A percentile compares a stretch with the other conserved stretches of the same genome.
phyloP scores from a whole-genome alignment of 495 filamentous ascomycete genomes.

The Aspergillus panamensis region DNA sequence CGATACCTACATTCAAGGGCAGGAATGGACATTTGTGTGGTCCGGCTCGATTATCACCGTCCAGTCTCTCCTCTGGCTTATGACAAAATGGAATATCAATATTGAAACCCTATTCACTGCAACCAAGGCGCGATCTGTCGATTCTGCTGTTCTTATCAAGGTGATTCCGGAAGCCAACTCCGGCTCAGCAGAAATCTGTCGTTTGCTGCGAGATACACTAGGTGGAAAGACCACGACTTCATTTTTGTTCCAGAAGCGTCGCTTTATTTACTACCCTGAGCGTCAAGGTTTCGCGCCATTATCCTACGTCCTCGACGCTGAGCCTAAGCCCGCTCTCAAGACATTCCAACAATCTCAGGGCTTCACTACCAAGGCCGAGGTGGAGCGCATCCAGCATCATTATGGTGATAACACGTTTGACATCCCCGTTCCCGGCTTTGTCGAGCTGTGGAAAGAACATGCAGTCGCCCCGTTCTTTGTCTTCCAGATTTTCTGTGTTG shows the following conservation, averaged over 20 bases:
- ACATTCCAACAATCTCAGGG: slow-evolving; percentile 77
- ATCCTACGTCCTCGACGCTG: slow-evolving; percentile 77
- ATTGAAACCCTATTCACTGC: slow-evolving; percentile 79
- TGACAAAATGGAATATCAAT: slow-evolving; percentile 95
- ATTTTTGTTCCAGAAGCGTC: slow-evolving; percentile 97
- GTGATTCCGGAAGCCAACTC: slow-evolving; percentile 89
- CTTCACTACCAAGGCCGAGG: slow-evolving; percentile 64
- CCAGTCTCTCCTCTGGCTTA: slow-evolving; percentile 89
- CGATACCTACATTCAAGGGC: slow-evolving; percentile 78
- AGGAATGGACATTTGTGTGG: slow-evolving; percentile 98
- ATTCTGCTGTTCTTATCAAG: slow-evolving; percentile 85
- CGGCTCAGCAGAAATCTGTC: slow-evolving; percentile 83
- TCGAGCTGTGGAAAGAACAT: slow-evolving; percentile 96
- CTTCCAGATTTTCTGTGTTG: slow-evolving; percentile 98
- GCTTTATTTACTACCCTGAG: slow-evolving; percentile 78
- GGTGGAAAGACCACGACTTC: slow-evolving; percentile 72
- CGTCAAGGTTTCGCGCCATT: slow-evolving; percentile 72
- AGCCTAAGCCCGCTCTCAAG: slow-evolving; percentile 72
- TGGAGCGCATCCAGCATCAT: slow-evolving; percentile 77
- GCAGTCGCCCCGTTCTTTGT: slow-evolving; percentile 99
- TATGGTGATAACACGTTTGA: slow-evolving; percentile 98
- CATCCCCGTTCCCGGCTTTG: slow-evolving; percentile 92
- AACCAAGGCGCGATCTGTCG: slow-evolving; percentile 62
- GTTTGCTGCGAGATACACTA: slow-evolving; percentile 66
- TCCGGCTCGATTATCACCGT: slow-evolving; percentile 78